These are phyloP conservation scores for Primulina tabacum DNA, from an alignment of 257 asterid genomes.

Conservation along the genomic window DNA sequence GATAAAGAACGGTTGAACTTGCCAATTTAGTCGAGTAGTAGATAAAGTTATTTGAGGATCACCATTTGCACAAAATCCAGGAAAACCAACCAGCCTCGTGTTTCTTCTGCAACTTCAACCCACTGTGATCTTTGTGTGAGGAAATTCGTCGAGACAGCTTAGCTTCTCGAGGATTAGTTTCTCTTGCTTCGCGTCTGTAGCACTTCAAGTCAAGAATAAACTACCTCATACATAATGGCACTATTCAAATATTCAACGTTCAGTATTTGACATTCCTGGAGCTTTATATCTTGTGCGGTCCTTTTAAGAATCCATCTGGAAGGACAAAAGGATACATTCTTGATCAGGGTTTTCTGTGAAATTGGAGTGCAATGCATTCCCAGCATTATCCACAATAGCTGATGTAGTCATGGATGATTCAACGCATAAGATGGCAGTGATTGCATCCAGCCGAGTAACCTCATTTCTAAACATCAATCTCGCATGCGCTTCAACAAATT, in stretches of 20 bases:
- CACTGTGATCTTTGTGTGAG: constrained; percentile 27
- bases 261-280: neutral
- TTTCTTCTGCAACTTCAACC: constrained; percentile 22
- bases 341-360: constrained; percentile 82
- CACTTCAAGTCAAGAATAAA: constrained; percentile 46
- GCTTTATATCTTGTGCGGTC: neutral
- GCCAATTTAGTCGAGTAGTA: too few relatives aligned
- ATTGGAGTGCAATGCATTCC: constrained; percentile 91
- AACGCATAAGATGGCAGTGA: constrained; percentile 86
- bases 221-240: constrained; percentile 1
- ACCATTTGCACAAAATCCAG: too few relatives aligned
- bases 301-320: constrained; percentile 19
- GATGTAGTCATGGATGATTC: constrained; percentile 96
- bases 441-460: constrained; percentile 86
- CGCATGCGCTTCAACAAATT: constrained; percentile 74
- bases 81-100: too few relatives aligned
- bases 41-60: too few relatives aligned
- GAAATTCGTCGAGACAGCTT: constrained; percentile 56
- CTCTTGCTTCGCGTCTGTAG: constrained; percentile 80
- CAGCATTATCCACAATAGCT: constrained; percentile 87
- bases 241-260: neutral
- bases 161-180: constrained; percentile 71
- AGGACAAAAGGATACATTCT: constrained; percentile 78
- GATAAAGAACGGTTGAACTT: too few relatives aligned
- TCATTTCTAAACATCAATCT: constrained; percentile 94